Evolutionary conservation across 306 rosid species (phyloP), one percentile per base, ranked within the genome.

Genomic region (Macrotyloma uniflorum): DNA sequence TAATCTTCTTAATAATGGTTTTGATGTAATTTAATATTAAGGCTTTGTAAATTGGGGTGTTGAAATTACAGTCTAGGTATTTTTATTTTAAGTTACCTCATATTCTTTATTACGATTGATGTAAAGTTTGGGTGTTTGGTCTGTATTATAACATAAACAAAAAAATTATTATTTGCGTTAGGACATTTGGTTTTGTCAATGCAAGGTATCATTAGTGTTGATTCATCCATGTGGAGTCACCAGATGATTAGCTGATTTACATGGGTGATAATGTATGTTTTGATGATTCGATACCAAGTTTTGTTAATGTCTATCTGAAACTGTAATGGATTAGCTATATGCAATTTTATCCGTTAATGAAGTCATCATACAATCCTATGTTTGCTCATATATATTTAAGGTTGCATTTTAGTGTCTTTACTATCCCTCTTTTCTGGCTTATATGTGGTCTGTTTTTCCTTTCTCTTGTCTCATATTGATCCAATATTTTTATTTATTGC

Each of bases 311-410:
- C 28, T 65, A 22, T 26, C 54, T 51, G 53, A 77, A 77, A 36
- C 5, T 61, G 49, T 59, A 12, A 13, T 45, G 47, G 14, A 74
- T 18, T 76, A 22, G 16, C 40, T 40, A 36, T 23, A 50, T 35
- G 28, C 62, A 49, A 6, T 49, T 76, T 24, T 75, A 62, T 61
- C 70, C 30, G 79, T 46, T 23, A 19, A 64, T 42, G 16, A 64
- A 33, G 51, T 46, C 5, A 43, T 0, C 22, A 10, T 32, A 8
- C 5, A 63, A 47, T 63, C 6, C 28, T 59, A 18, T 33, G 33
- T 23, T 23, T 10, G 46, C 36, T 20, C 30, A 51, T 66, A 9
- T 72, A 26, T 26, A 24, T 22, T 47, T 43, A 20, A 49, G 62
- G 62, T 18, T 69, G 16, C 30, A 43, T 28, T 46, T 70, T 61